Evolutionary conservation across 495 filamentous ascomycete species (phyloP).

Genomic region (Aspergillus sclerotioniger): DNA sequence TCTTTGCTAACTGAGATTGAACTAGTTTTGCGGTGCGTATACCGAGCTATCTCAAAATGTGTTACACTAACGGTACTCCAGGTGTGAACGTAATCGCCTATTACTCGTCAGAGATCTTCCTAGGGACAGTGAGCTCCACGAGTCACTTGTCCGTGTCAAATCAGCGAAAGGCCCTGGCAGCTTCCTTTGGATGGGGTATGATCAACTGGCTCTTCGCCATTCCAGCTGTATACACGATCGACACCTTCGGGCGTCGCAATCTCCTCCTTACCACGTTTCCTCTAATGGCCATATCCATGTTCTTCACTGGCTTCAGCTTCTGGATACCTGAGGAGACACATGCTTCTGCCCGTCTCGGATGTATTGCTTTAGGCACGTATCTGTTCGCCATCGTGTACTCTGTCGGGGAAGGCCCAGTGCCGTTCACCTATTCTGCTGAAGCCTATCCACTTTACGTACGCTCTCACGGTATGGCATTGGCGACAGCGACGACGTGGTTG

Average conservation of each 20-base stretch:
- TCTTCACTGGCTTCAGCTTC: slow-evolving; percentile 81
- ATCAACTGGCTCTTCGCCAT: slow-evolving; percentile 78
- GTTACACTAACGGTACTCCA: slow-evolving; percentile 41
- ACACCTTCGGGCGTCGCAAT: slow-evolving; percentile 79
- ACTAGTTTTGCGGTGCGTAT: slow-evolving; percentile 22
- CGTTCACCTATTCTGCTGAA: slow-evolving; percentile 82
- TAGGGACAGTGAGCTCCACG: slow-evolving; percentile 27
- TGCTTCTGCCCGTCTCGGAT: slow-evolving; percentile 49
- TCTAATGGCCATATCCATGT: slow-evolving; percentile 66
- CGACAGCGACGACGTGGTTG: slow-evolving; percentile 41
- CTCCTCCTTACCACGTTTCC: slow-evolving; percentile 77
- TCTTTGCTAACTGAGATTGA: neutral
- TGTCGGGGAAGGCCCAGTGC: slow-evolving; percentile 77
- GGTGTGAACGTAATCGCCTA: slow-evolving; percentile 62
- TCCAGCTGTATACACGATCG: slow-evolving; percentile 77
- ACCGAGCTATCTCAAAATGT: neutral
- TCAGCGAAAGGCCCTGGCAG: slow-evolving; percentile 55
- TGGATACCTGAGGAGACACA: slow-evolving; percentile 56
- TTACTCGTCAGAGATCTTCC: slow-evolving; percentile 54
- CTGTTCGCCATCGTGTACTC: slow-evolving; percentile 75
- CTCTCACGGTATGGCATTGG: slow-evolving; percentile 61
- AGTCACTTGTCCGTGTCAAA: slow-evolving; percentile 36
- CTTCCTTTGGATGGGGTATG: slow-evolving; percentile 73
- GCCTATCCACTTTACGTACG: slow-evolving; percentile 74
- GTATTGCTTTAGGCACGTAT: slow-evolving; percentile 69